Conservation (phyloP, 345 rosid species). For the Isatis tinctoria region DNA sequence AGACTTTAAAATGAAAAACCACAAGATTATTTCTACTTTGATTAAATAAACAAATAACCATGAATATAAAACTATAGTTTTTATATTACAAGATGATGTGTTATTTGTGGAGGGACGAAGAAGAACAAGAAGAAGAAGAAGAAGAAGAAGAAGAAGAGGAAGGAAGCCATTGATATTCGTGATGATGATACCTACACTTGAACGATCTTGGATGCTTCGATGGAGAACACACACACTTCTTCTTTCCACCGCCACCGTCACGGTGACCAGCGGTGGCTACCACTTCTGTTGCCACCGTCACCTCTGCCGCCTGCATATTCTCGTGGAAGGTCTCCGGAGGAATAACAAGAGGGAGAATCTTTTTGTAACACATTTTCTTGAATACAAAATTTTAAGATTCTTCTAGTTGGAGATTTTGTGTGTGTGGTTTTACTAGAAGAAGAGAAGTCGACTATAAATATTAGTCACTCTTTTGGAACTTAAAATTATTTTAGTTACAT, state of each 20-base stretch:
- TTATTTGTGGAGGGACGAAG: constrained; percentile 18
- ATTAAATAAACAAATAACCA: neutral
- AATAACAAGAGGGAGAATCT: constrained; percentile 7
- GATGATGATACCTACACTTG: constrained; percentile 68
- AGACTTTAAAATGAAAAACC: neutral
- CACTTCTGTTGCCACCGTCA: constrained; percentile 20
- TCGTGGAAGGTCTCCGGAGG: neutral
- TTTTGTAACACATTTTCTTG: constrained; percentile 26
- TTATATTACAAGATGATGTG: constrained; percentile 9
- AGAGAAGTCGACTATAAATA: constrained; percentile 29
- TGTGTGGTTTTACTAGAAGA: constrained; percentile 17
- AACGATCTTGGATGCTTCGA: constrained; percentile 77
- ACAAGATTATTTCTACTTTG: constrained; percentile 3
- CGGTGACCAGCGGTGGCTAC: neutral
- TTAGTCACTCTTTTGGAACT: neutral
- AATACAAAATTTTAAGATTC: neutral
- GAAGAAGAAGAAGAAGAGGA: neutral
- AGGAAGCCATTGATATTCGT: constrained; percentile 48
- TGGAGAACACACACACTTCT: constrained; percentile 66
- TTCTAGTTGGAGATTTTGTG: neutral
- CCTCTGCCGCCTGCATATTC: constrained; percentile 6
- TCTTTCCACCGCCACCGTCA: constrained; percentile 28
- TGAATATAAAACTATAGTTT: constrained; percentile 2
- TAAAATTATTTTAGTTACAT: constrained; percentile 5
- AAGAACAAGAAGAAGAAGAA: neutral